Conservation (phyloP, 768 basidiomycete species). For the Tylopilus cervinicoccineus region DNA sequence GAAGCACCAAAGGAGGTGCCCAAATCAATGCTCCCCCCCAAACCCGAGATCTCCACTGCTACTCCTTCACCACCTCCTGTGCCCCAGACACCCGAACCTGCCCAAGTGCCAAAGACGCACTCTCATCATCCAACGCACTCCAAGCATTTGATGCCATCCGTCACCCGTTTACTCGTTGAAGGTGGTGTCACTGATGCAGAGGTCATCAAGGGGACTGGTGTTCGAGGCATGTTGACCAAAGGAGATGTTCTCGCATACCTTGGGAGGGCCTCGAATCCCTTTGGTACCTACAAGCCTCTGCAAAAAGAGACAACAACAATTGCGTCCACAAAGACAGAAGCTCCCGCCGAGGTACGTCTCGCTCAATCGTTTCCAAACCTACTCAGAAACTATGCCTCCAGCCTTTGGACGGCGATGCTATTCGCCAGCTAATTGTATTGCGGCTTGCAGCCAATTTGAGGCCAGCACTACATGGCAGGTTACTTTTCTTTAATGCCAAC, state of each 20-base stretch:
- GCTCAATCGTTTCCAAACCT: neutral
- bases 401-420: constrained; percentile 59
- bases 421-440: constrained; percentile 63
- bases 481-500: neutral
- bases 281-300: constrained; percentile 65
- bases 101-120: constrained; percentile 32
- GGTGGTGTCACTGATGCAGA: constrained; percentile 50
- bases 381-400: constrained; percentile 11
- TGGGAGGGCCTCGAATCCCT: constrained; percentile 75
- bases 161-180: constrained; percentile 71
- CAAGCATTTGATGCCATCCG: constrained; percentile 86
- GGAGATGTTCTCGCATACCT: constrained; percentile 88
- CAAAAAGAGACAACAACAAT: constrained; percentile 22
- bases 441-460: constrained; percentile 53
- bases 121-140: constrained; percentile 43
- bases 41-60: constrained; percentile 23
- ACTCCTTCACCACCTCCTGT: constrained; percentile 15
- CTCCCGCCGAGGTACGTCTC: constrained; percentile 34
- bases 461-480: constrained; percentile 45
- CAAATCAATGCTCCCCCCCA: constrained; percentile 11
- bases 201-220: constrained; percentile 82
- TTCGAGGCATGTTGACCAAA: constrained; percentile 93
- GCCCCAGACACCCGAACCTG: constrained; percentile 20
- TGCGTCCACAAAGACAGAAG: constrained; percentile 32
- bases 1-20: constrained; percentile 49